Base-by-base conservation (phyloP, 805 yeast genomes). In the Cyberlindnera mrakii region DNA sequence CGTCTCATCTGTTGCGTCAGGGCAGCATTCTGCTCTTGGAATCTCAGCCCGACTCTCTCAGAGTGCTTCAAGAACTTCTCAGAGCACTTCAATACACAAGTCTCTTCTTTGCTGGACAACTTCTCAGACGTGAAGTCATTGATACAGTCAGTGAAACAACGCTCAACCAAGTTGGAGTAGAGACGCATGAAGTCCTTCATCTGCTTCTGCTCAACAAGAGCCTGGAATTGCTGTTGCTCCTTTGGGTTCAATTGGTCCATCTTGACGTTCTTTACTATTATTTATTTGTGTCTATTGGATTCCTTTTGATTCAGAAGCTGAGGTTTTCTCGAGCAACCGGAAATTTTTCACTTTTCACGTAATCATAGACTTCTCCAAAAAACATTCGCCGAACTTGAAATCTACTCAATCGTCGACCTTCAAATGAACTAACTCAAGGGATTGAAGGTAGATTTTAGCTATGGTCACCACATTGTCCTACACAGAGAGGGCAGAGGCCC, bases 141-240 rank as follows among this genome's bases (percentile, higher is more conserved):
- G 63, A 93, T 96, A 72, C 99, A 93, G 71, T 93, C 98, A 48
- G 80, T 79, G 74, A 93, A 93, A 74, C 99, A 93, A 74, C 96
- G 85, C 68, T 91, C 95, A 42, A 93, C 98, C 58, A 93, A 77
- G 64, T 85, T 84, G 52, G 98, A 89, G 78, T 93, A 93, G 46
- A 85, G 73, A 65, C 93, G 84, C 98, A 93, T 91, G 82, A 91
- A 93, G 67, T 91, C 99, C 68, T 85, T 86, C 96, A 93, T 90
- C 71, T 91, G 99, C 75, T 91, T 91, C 65, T 85, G 90, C 71
- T 91, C 99, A 52, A 91, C 96, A 51, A 91, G 72, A 66, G 83
- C 90, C 70, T 89, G 96, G 70, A 91, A 91, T 58, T 89, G 91
- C 69, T 89, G 96, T 71, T 93, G 98, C 71, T 91, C 99, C 65